These are phyloP conservation scores for Alternaria sp. DNA, from an alignment of 2,329 filamentous ascomycete species.

Conservation along the genomic window DNA sequence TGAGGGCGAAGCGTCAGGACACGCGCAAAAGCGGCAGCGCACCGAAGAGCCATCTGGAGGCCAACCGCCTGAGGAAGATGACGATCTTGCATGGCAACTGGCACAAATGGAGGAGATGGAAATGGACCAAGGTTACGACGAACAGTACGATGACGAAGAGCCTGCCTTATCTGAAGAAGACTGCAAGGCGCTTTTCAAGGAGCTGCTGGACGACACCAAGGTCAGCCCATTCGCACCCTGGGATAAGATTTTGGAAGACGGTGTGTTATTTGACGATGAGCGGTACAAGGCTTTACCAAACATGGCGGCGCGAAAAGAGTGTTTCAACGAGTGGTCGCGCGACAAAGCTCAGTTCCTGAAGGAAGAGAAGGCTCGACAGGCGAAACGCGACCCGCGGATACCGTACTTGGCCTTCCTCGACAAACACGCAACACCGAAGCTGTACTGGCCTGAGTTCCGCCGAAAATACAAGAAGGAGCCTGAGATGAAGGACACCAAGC, in stretches of 20 bases:
- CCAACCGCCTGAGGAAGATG: conserved; percentile 79
- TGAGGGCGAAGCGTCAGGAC: conserved; percentile 55
- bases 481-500: conserved; percentile 76
- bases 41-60: conserved; percentile 56
- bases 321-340: conserved; percentile 84
- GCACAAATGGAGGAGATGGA: conserved; percentile 87
- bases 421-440: conserved; percentile 82
- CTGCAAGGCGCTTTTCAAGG: conserved; percentile 79
- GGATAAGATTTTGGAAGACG: conserved; percentile 88
- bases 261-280: conserved; percentile 81
- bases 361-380: conserved; percentile 75
- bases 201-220: conserved; percentile 81
- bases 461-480: conserved; percentile 86
- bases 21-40: conserved; percentile 60
- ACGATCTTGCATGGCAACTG: conserved; percentile 92
- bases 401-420: conserved; percentile 84
- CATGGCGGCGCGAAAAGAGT: conserved; percentile 82
- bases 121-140: conserved; percentile 75
- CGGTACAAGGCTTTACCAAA: conserved; percentile 85
- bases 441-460: conserved; percentile 98
- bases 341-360: conserved; percentile 78
- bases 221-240: conserved; percentile 91
- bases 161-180: conserved; percentile 78
- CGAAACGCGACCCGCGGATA: conserved; percentile 83
- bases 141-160: conserved; percentile 75